phyloP scores from a whole-genome alignment of 768 basidiomycete species.

The Saitozyma sp. region DNA sequence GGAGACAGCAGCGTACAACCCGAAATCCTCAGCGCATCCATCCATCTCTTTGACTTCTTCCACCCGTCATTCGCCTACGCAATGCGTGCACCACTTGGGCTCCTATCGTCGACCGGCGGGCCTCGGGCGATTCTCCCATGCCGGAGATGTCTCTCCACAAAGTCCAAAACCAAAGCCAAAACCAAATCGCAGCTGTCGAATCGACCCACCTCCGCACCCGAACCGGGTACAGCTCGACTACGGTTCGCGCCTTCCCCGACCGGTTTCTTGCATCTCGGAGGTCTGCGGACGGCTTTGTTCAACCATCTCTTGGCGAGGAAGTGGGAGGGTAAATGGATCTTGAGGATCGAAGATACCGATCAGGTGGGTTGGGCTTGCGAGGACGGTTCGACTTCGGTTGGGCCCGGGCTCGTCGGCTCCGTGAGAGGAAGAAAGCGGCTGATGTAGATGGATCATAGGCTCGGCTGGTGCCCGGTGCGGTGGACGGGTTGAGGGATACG shows the following conservation, averaged over 20 bases:
- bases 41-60: background rate
- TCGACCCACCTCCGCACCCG: background rate
- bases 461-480: conserved; percentile 66
- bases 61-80: background rate
- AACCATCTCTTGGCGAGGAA: conserved; percentile 84
- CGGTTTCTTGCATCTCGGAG: conserved; percentile 89
- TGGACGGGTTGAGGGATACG: conserved; percentile 73
- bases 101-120: background rate
- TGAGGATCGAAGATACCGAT: conserved; percentile 95
- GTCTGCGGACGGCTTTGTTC: conserved; percentile 88
- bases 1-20: background rate
- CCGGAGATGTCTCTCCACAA: too few species aligned
- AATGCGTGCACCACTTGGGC: background rate
- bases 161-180: too few species aligned
- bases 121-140: too few species aligned
- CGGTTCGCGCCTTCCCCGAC: conserved; percentile 98
- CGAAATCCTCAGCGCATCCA: background rate
- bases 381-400: background rate
- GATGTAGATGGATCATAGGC: conserved; percentile 58
- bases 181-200: background rate
- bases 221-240: conserved; percentile 56
- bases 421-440: too few species aligned
- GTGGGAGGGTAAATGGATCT: conserved; percentile 80
- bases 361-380: conserved; percentile 58
- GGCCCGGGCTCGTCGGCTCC: too few species aligned